A percentile compares a stretch with the other conserved stretches of the same genome.
Evolutionary conservation across 805 yeast genomes (phyloP).

Genomic region (Candida ascalaphidarum): DNA sequence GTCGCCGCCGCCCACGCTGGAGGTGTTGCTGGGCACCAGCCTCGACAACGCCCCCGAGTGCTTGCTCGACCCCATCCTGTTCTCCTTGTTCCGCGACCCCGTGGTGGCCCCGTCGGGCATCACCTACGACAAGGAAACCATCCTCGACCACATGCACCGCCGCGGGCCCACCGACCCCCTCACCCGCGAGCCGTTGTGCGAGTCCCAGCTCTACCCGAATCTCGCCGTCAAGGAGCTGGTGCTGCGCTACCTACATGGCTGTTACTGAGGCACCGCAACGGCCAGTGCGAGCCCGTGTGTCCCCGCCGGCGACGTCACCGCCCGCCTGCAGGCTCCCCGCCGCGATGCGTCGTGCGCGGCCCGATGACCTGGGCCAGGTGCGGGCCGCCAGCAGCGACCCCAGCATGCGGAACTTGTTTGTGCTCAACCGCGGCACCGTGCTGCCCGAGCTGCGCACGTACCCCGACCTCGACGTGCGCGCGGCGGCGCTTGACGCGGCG

Average conservation of each 20-base stretch:
- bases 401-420: conserved; percentile 42
- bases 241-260: conserved; percentile 16
- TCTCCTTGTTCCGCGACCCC: conserved; percentile 9
- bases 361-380: no score
- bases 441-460: conserved; percentile 45
- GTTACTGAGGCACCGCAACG: no score
- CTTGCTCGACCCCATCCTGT: conserved; percentile 8
- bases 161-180: conserved; percentile 26
- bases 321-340: no score
- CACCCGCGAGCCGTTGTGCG: conserved; percentile 24
- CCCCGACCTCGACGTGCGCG: conserved; percentile 53
- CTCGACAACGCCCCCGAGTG: conserved; percentile 9
- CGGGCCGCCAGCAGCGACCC: no score
- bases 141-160: conserved; percentile 5
- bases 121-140: conserved; percentile 7
- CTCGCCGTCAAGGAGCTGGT: conserved; percentile 31
- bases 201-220: conserved; percentile 30
- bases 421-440: conserved; percentile 48
- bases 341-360: no score
- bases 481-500: conserved; percentile 61
- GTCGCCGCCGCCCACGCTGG: no score
- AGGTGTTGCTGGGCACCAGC: no score
- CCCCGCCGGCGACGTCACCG: no score
- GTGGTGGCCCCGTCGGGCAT: conserved; percentile 10
- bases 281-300: no score